Evolutionary conservation across 805 yeast species (phyloP), one percentile per base, ranked within the genome.

Genomic region (Schwanniomyces vanrijiae): DNA sequence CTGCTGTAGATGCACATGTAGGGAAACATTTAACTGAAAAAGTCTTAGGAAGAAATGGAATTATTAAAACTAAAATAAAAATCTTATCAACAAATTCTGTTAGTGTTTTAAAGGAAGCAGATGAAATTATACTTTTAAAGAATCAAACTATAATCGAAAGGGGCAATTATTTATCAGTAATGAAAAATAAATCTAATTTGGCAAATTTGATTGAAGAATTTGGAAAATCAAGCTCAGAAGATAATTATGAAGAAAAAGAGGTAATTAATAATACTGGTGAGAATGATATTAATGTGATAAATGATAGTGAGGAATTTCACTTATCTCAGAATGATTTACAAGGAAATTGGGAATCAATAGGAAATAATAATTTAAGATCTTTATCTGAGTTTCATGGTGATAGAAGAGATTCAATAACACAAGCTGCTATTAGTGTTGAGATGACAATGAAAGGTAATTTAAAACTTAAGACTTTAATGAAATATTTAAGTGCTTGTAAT

Each of bases 401-500:
- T 6, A 31, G 35, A 16, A 16, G 6, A 16, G 35, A 7, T 2
- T 16, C 20, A 2, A 31, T 16, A 7, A 7, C 35, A 14, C 16
- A 37, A 18, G 13, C 29, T 22, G 20, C 8, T 2, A 14, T 4
- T 24, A 38, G 14, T 14, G 8, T 22, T n/a, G 41, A 38, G 24
- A 38, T n/a, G 5, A 71, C 64, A 10, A 72, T 78, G 13, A 75
- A 71, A 37, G 91, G 90, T 1, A 74, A 75, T 34, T 88, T 86
- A 21, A 75, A 78, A 40, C 63, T 74, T 63, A 60, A 70, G 1
- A 81, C 82, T 2, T 84, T 84, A 52, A 48, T 66, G 35, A 73
- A 73, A n/a, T 86, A 84, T 59, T 75, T 80, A 4, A 73, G 75
- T 48, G 86, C 90, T 0, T 84, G 89, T 62, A 37, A 20, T 3